Conservation (phyloP, 257 asterid species). For the Mentha longifolia region DNA sequence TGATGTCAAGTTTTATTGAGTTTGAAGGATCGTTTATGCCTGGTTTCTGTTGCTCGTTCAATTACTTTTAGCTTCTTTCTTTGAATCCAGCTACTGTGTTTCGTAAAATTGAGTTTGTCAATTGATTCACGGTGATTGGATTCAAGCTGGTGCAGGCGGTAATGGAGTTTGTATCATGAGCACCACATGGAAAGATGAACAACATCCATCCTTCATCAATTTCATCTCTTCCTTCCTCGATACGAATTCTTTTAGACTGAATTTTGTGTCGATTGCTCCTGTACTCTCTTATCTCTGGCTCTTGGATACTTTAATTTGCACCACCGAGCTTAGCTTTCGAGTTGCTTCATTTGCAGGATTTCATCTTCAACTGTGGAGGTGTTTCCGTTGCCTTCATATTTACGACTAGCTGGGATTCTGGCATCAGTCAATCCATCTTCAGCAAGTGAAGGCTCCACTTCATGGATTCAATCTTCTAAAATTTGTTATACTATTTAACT, state of each 20-base stretch:
- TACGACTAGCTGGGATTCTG: conserved; percentile 65
- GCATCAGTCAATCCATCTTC: conserved; percentile 46
- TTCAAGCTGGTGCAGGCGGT: conserved; percentile 53
- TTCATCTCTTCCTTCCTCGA: conserved; percentile 79
- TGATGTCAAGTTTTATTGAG: background rate
- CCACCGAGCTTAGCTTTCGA: conserved; percentile 20
- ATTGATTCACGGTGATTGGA: too few relatives aligned
- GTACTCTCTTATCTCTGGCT: conserved; percentile 46
- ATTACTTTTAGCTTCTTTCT: background rate
- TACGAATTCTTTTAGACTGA: conserved; percentile 70
- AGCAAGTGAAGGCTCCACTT: conserved; percentile 51
- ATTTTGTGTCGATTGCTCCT: conserved; percentile 76
- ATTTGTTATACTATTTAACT: background rate
- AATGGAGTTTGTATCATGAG: conserved; percentile 90
- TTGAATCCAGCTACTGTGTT: background rate
- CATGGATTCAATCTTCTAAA: conserved; percentile 1
- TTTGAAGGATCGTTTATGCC: conserved; percentile 6
- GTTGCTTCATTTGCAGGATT: conserved; percentile 67
- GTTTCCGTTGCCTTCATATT: conserved; percentile 84
- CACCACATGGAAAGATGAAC: conserved; percentile 76
- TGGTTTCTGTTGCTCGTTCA: background rate
- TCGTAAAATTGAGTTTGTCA: conserved; percentile 1
- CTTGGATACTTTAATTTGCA: background rate
- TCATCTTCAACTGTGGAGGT: conserved; percentile 92
- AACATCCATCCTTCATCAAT: conserved; percentile 80